phyloP scores from a whole-genome alignment of 345 rosid species.

The Alliaria petiolata region DNA sequence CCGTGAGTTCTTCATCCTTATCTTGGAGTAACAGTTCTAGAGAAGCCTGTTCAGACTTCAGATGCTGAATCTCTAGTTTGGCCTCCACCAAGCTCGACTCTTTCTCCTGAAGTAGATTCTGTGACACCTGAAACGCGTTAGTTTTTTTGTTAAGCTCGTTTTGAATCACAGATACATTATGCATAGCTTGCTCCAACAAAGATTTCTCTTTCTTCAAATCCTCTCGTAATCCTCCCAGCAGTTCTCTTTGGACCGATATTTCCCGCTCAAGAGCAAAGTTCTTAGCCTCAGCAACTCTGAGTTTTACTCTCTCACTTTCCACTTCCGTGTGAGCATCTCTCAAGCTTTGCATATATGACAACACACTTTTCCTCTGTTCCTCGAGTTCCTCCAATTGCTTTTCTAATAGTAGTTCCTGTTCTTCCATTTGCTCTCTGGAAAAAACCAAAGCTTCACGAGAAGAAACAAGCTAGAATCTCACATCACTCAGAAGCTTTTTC shows the following conservation, averaged over 20 bases:
- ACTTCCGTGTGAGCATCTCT: constrained; percentile 68
- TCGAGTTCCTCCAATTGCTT: constrained; percentile 53
- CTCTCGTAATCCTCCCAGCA: constrained; percentile 45
- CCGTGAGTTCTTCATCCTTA: constrained; percentile 56
- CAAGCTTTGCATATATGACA: constrained; percentile 57
- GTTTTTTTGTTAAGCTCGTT: constrained; percentile 49
- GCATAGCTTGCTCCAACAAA: constrained; percentile 50
- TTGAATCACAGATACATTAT: constrained; percentile 45
- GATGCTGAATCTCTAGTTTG: constrained; percentile 74
- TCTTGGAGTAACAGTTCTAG: constrained; percentile 56
- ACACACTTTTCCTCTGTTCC: constrained; percentile 56
- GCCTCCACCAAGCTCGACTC: constrained; percentile 78
- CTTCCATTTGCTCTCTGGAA: constrained; percentile 61
- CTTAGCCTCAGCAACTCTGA: constrained; percentile 62
- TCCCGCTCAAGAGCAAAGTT: constrained; percentile 59
- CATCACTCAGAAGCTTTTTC: constrained; percentile 62
- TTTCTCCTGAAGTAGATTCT: constrained; percentile 48
- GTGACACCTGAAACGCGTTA: constrained; percentile 50
- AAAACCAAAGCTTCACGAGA: constrained; percentile 64
- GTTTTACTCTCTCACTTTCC: constrained; percentile 62
- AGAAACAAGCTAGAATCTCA: constrained; percentile 66
- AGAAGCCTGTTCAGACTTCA: constrained; percentile 69
- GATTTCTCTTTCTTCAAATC: constrained; percentile 54
- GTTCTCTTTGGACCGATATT: constrained; percentile 46
- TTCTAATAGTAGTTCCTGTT: constrained; percentile 49